These are phyloP conservation scores for Rhodotorula sp. DNA, from an alignment of 1,284 basidiomycete genomes.

Conservation along the genomic window DNA sequence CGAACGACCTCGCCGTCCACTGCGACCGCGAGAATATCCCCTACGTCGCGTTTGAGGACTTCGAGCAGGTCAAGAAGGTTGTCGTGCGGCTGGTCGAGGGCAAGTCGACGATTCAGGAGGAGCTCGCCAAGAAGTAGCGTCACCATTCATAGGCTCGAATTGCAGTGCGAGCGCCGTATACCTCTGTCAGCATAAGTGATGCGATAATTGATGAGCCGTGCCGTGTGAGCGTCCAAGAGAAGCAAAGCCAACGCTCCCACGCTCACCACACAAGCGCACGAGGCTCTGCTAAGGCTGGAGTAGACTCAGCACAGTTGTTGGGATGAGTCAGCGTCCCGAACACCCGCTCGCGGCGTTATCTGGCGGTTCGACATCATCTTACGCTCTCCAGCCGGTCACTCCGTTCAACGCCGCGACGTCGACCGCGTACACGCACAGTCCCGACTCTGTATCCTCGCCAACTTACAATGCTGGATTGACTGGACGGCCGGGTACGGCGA, in stretches of 20 bases:
- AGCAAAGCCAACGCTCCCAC: no score
- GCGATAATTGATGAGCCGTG: no score
- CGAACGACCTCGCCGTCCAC: constrained; percentile 79
- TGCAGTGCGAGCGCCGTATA: neutral
- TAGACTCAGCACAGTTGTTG: neutral
- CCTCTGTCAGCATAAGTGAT: neutral
- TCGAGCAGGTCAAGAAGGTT: constrained; percentile 48
- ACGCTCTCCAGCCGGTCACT: neutral
- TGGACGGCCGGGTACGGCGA: neutral
- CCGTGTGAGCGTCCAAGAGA: no score
- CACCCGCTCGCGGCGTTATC: constrained; percentile 12
- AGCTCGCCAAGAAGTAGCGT: constrained; percentile 42
- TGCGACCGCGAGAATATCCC: constrained; percentile 56
- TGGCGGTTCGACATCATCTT: neutral
- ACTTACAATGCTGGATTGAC: neutral
- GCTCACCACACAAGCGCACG: neutral
- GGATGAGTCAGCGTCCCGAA: neutral
- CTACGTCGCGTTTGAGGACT: constrained; percentile 51
- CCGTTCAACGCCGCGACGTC: neutral
- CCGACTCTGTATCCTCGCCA: neutral
- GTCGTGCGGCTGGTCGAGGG: constrained; percentile 64
- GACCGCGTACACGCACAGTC: neutral
- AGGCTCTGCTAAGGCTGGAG: neutral
- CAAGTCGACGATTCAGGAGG: constrained; percentile 49
- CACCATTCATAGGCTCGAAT: neutral